Evolutionary conservation across 495 filamentous ascomycete species (phyloP), one percentile per base, ranked within the genome.

Genomic region (Annulohypoxylon moriforme): DNA sequence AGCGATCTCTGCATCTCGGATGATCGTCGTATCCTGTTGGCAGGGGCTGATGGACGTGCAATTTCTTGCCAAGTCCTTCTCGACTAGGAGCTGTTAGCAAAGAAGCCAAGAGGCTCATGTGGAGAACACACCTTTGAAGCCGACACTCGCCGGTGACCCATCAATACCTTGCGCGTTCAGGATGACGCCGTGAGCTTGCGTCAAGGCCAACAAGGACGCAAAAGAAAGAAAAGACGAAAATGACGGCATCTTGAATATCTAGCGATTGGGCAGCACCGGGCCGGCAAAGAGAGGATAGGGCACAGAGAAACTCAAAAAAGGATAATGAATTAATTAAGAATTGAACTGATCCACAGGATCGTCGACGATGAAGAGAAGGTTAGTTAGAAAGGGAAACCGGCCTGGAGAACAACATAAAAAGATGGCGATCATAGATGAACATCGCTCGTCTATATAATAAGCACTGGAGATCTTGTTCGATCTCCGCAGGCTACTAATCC

Each of bases 11-110:
- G 82, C 80, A 67, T 87, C 82, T 36, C 83, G 83, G 72, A 87
- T 86, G 76, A 87, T 83, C 47, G 84, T 84, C 1, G 83, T 78
- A 49, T 87, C 85, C 33, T 83, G 81, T 59, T 86, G 84, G 76
- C 84, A 86, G 3, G 85, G 85, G 76, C 75, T 84, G 77, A 86
- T 86, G 27, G 78, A 76, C 8, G 83, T 85, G 77, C 83, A 85
- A 58, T 85, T 85, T 18, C 83, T 75, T 29, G 83, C 80, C 27
- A 85, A 75, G 16, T 77, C 71, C 10, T 75, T 44, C 62, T 78
- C 78, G 52, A 84, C 83, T 81, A 33, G 9, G 9, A 22, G 27
- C 18, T 29, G 47, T 68, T 42, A 58, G 36, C 27, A 27, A 47
- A 4, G 5, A 2, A 5, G 14, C 47, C 25, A 14, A 22, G 2